Base-by-base conservation (phyloP, 805 yeast species). In the Trichomonascus vanleenenianus region DNA sequence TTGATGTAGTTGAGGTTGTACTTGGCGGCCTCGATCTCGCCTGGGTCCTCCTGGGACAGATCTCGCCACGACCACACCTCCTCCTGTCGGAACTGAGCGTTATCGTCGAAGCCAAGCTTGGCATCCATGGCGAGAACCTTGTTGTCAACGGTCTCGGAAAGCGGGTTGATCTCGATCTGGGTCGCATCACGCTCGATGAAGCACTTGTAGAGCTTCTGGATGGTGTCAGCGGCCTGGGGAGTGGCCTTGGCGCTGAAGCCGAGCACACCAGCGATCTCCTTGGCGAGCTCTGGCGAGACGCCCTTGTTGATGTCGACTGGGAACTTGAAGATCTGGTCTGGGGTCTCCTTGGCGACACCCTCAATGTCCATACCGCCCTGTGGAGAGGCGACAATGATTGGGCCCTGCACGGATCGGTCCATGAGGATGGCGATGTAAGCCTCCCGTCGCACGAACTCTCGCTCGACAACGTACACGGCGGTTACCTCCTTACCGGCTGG, bases 311-410 rank as follows among this genome's bases (percentile, higher is more conserved):
- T 75, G 57, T 83, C 81, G 49, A 93, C 79, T 54, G 83, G 75
- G 76, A 81, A 87, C 55, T 91, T 81, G 72, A 86, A 83, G 73
- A 93, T 93, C 56, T 95, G 95, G 47, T 78, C 79, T 45, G 99
- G 99, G 67, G 78, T 82, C 58, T 76, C 79, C 56, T 81, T 82
- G 50, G 98, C 99, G 57, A 93, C 97, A 66, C 95, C 96, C 76
- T 93, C 99, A 62, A 93, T 93, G 73, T 93, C 96, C 95, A 93
- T 89, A 75, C 99, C 99, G 74, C 99, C 99, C 73, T 93, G 93
- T 53, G 94, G 74, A 30, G 97, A 88, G 42, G 96, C 96, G 54
- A 93, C 96, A 62, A 93, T 85, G 71, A 93, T 75, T 50, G 97
- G 96, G 56, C 78, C 73, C 71, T 89, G 95, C 56, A 83, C 77